Evolutionary conservation across 345 rosid genomes (phyloP).

Genomic region (Eucalyptus decipiens): DNA sequence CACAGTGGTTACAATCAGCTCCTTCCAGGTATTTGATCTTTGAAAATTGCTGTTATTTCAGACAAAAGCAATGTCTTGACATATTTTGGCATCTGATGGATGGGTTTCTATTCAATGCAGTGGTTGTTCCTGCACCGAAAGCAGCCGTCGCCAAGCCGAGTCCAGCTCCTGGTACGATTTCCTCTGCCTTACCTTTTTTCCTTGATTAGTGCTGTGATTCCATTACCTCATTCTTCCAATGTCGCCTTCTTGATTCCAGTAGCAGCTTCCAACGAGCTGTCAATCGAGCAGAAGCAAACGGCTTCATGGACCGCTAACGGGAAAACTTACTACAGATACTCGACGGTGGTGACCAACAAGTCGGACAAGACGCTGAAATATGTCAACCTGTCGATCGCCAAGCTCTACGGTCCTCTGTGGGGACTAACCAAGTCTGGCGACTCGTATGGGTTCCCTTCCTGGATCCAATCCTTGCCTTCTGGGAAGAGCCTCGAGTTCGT

Average conservation of each 20-base stretch:
- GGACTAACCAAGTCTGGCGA: slow-evolving; percentile 51
- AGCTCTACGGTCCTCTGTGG: slow-evolving; percentile 94
- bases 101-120: slow-evolving; percentile 8
- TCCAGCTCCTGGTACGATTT: slow-evolving; percentile 52
- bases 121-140: slow-evolving; percentile 35
- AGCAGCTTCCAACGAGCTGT: slow-evolving; percentile 34
- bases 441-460: slow-evolving; percentile 60
- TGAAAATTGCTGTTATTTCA: not conserved
- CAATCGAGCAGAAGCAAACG: slow-evolving; percentile 65
- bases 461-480: slow-evolving; percentile 55
- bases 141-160: slow-evolving; percentile 20
- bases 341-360: slow-evolving; percentile 64
- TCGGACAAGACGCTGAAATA: slow-evolving; percentile 49
- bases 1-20: slow-evolving; percentile 72
- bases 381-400: slow-evolving; percentile 59
- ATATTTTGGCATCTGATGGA: not conserved
- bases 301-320: slow-evolving; percentile 68
- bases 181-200: not conserved
- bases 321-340: slow-evolving; percentile 74
- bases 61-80: not conserved
- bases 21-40: slow-evolving; percentile 52
- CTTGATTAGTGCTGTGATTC: not conserved
- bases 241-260: slow-evolving; percentile 12
- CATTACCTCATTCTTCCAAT: not conserved
- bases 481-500: slow-evolving; percentile 84